phyloP scores from a whole-genome alignment of 1,284 basidiomycete species.

The Pulveroboletus sp. region DNA sequence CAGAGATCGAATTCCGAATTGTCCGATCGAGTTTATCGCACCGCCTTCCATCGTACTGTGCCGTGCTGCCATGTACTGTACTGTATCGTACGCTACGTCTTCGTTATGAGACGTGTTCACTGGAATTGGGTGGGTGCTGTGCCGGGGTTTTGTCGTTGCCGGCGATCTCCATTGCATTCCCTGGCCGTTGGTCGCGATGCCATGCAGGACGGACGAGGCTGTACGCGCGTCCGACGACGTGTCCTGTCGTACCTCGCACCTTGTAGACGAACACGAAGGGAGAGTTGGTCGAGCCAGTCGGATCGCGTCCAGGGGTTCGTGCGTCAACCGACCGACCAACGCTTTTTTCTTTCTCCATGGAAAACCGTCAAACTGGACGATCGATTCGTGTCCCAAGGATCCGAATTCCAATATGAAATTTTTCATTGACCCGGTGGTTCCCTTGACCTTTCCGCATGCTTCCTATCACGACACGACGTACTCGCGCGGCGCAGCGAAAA shows the following conservation, averaged over 20 bases:
- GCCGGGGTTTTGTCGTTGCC: too few relatives aligned
- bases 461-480: background rate
- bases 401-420: too few relatives aligned
- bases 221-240: background rate
- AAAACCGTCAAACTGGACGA: too few relatives aligned
- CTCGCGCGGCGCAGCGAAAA: background rate
- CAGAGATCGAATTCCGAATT: background rate
- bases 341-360: background rate
- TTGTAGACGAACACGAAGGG: background rate
- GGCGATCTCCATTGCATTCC: too few relatives aligned
- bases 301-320: background rate
- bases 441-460: background rate
- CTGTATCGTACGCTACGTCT: too few relatives aligned
- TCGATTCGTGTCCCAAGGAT: too few relatives aligned
- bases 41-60: too few relatives aligned
- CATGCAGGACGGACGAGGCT: background rate
- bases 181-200: too few relatives aligned
- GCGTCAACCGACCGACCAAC: background rate
- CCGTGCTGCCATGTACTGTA: too few relatives aligned
- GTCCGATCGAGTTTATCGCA: too few relatives aligned
- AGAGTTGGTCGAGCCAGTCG: slow-evolving; percentile 14
- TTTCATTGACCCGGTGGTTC: background rate
- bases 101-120: too few relatives aligned
- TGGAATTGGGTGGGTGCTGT: too few relatives aligned
- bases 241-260: background rate